Base-by-base conservation (phyloP, 345 rosid genomes). In the Eucalyptus urophylla region DNA sequence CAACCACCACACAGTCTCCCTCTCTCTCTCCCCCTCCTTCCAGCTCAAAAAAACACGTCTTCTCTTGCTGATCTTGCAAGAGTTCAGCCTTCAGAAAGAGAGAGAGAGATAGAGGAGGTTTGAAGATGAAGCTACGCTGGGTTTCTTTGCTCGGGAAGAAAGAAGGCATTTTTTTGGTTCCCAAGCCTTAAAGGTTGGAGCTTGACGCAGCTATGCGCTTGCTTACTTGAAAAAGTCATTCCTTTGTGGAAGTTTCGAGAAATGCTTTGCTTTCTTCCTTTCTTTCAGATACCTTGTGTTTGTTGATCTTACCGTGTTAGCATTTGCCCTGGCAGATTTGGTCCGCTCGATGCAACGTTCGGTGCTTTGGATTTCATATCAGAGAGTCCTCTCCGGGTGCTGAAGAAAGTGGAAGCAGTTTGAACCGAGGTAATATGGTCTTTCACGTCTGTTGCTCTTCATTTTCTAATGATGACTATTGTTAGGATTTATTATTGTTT, bases 171-270 rank as follows among this genome's bases (percentile, higher is more conserved):
- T 88, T 92, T 89, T 89, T 54, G 86, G 90, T 92, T 67, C 89
- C 93, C 88, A 92, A 90, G 91, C 56, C 92, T 91, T 94, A 91
- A 96, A 95, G 96, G 94, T 93, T 89, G 90, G 93, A 92, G 88
- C 93, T 92, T 90, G 91, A 90, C 86, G 88, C 90, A 87, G 22
- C 80, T 83, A 60, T 49, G 47, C 45, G 65, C 53, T 89, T 40
- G 86, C 49, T 67, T 86, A 29, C 83, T 50, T 47, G 9, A 31
- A 15, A 86, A 11, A 21, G 40, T 67, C 65, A 19, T 86, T 86
- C 8, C 44, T 29, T n/a, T 50, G 53, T 86, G 65, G 87, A 37
- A 31, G 56, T 27, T 17, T 49, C 56, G 56, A 29, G 87, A 45
- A 47, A 76, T 76, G 83, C 83, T 76, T 43, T 47, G n/a, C 33